phyloP scores from a whole-genome alignment of 345 rosid genomes.

The Brassica cretica region DNA sequence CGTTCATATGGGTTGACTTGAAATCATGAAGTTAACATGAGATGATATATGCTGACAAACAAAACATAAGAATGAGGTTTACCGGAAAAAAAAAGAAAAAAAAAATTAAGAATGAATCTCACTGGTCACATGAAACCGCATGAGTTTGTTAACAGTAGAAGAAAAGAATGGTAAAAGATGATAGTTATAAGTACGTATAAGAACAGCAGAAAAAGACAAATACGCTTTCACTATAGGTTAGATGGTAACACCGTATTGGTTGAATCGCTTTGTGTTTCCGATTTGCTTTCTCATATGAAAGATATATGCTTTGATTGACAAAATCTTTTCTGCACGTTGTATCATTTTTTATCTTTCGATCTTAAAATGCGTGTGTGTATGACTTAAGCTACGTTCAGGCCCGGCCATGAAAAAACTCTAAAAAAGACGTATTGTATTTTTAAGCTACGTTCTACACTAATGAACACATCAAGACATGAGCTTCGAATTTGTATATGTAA shows the following conservation, averaged over 20 bases:
- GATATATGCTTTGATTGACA: not conserved
- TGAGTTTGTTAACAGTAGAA: not conserved
- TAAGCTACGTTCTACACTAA: not conserved
- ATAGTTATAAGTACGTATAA: not conserved
- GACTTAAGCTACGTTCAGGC: not conserved
- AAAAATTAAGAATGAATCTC: not conserved
- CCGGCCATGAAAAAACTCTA: not conserved
- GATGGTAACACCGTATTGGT: not conserved
- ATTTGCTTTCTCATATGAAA: not conserved
- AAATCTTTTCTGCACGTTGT: not conserved
- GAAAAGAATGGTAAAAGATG: not conserved
- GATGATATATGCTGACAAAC: not conserved
- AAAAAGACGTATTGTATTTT: not conserved
- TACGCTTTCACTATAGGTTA: not conserved
- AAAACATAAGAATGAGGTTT: not conserved
- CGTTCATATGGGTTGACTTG: not conserved
- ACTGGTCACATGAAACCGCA: conserved; percentile 1
- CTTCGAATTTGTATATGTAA: not conserved
- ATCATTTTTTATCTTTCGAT: not conserved
- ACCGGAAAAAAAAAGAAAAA: not conserved
- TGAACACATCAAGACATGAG: not conserved
- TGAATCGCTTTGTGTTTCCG: not conserved
- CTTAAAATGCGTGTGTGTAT: not conserved
- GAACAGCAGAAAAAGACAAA: not conserved
- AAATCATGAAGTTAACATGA: not conserved